Evolutionary conservation across 306 rosid species (phyloP), one percentile per base, ranked within the genome.

Genomic region (Malus fusca): DNA sequence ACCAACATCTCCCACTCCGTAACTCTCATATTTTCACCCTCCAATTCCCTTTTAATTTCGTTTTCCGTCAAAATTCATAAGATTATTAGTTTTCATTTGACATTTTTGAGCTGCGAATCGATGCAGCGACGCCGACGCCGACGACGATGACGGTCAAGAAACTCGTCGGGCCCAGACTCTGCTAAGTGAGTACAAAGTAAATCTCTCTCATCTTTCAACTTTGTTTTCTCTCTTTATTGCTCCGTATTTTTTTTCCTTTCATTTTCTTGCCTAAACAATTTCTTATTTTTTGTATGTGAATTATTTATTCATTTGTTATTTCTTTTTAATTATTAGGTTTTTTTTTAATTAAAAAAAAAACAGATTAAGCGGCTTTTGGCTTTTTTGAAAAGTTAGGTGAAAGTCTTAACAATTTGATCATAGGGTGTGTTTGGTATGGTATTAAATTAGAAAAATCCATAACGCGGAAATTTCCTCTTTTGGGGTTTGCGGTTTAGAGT

Each of bases 111-210:
- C 23, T 76, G 58, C 2, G 10, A 52, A 80, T 31, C 40, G 79
- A 65, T 77, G 71, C 95, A 95, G 97, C 2, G 83, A 89, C 82
- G 74, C 15, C 12, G 63, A 14, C 1, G 55, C 13, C 23, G 87
- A 78, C 28, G 90, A 78, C 64, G 85, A 77, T 4, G 77, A 62
- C 18, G 84, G 74, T 3, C 78, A 55, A 30, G 77, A 78, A 77
- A 76, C 68, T n/a, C 61, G 66, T 1, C 76, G 78, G 59, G 86
- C 83, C 53, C 79, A 70, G 80, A 59, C 77, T 75, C 84, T 84
- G 30, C 44, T 82, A 0, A 93, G 91, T 53, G 85, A 73, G 56
- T 64, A 80, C 79, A 82, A 66, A 53, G 97, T 92, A 78, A 71
- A 71, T 84, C 12, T 22, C 19, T 15, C 21, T 48, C 55, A 2